phyloP scores from a whole-genome alignment of 805 yeast genomes.

The Sugiyamaella floridensis region DNA sequence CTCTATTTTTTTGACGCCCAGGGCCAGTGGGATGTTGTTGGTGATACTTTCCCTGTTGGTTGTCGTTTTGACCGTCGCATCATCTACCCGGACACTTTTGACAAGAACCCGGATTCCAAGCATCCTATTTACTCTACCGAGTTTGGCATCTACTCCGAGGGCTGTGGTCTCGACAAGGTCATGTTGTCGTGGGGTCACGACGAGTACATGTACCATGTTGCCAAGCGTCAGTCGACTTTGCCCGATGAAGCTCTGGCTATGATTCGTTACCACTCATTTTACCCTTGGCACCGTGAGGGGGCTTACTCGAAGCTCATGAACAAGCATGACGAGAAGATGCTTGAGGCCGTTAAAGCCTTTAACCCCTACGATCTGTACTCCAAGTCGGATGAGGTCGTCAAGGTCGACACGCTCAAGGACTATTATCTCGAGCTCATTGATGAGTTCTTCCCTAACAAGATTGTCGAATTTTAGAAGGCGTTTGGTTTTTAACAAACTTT shows the following conservation, averaged over 20 bases:
- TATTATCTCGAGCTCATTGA: constrained; percentile 59
- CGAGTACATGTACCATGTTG: constrained; percentile 69
- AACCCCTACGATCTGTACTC: constrained; percentile 66
- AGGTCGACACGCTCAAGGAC: constrained; percentile 45
- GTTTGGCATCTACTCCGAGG: constrained; percentile 56
- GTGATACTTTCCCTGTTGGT: constrained; percentile 73
- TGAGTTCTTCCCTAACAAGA: constrained; percentile 54
- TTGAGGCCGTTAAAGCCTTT: constrained; percentile 57
- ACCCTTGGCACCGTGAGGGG: constrained; percentile 70
- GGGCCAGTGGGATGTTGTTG: constrained; percentile 79
- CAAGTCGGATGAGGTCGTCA: constrained; percentile 45
- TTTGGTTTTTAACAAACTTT: neutral
- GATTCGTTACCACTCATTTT: constrained; percentile 69
- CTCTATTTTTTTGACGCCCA: constrained; percentile 62
- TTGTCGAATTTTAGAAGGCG: constrained; percentile 45
- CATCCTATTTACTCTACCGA: constrained; percentile 62
- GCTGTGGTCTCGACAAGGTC: constrained; percentile 62
- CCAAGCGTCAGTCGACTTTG: constrained; percentile 54
- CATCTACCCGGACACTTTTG: constrained; percentile 55
- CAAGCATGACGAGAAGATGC: constrained; percentile 52
- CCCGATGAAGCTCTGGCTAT: constrained; percentile 65
- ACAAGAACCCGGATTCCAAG: constrained; percentile 50
- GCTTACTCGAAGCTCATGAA: constrained; percentile 61
- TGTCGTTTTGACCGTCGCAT: constrained; percentile 55
- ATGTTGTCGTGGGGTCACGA: constrained; percentile 78